Base-by-base conservation (phyloP, 1,139 yeast species). In the Yamadazyma conglobata region DNA sequence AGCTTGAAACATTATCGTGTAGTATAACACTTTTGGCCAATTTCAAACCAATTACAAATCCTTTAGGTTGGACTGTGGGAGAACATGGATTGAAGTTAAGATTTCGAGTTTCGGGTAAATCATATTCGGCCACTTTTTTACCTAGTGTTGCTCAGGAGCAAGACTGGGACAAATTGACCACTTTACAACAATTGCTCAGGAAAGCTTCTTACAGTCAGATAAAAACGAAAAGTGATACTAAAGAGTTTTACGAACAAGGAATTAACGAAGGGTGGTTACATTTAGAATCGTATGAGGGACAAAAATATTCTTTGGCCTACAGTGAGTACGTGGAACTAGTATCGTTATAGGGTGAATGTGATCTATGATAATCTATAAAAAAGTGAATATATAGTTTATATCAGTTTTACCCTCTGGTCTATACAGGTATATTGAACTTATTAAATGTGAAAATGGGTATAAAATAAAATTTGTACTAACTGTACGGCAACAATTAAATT, bases 61-160 rank as follows among this genome's bases (percentile, higher is more conserved):
- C 78, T 5, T 55, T 66, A 32, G 84, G 84, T 47, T 93, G 98
- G 98, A 67, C 58, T 5, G 54, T 91, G 28, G 98, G 98, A 0
- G 52, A 50, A 15, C 93, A 91, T 53, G 98, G 99, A 0, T 71
- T 93, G 20, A 69, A 76, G 35, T 74, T 88, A 12, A 54, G 59
- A 16, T 69, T 86, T 39, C 52, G 54, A 1, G 38, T 50, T 10
- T 46, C 55, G 10, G 60, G 67, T 15, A 44, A 54, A 15, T 36
- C 48, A 7, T 63, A 63, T 38, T 73, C 81, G 30, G 88, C 96
- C 0, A 91, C 98, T 0, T 91, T 87, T 44, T 58, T 93, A 28
- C 98, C 98, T 0, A 83, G 79, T 27, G 97, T 93, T 2, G 94
- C 96, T 10, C 69, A 61, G n/a, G 97, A 89, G 42, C 95, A 89